Base-by-base conservation (phyloP, 2,329 filamentous ascomycete genomes). In the Sporothrix dimorphospora region DNA sequence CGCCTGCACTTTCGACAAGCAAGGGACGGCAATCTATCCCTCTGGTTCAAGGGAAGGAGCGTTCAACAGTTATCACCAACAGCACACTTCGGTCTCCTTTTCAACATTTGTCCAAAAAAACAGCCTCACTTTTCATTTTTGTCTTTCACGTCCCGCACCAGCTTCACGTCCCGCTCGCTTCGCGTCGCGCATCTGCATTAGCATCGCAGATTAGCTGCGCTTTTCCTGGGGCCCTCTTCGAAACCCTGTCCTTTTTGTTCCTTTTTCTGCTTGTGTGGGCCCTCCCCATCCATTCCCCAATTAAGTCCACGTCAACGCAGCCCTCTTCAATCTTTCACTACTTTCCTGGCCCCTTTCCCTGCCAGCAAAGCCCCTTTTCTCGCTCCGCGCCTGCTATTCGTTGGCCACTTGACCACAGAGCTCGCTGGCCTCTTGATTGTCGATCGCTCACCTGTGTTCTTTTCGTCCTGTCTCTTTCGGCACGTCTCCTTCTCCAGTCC, bases 281-380 rank as follows among this genome's bases (percentile, higher is more conserved):
- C 55, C 42, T 59, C 12, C 30, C 53, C 42, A 24, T 51, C 45
- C 45, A 38, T 67, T 61, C 30, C 55, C 71, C 66, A 72, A 69
- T 69, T 65, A 69, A 59, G 57, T 70, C 71, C 71, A 72, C 71
- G 67, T 72, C 71, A 72, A 65, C 72, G 53, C 65, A 45, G 57
- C 24, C 12, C 16, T 67, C 63, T 49, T 19, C 61, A 34, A n/a
- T 34, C 24, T n/a, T 67, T 47, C 21, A 8, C 34, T 9, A 8
- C 61, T 68, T 55, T 59, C 38, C 30, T 61, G 30, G 67, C 34
- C 69, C 67, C 68, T 67, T 57, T 69, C 51, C 30, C 61, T 49
- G 51, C 66, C 47, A 40, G 21, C 51, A 49, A 47, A 70, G 47
- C 71, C 67, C 71, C 67, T 72, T 70, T 72, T 72, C 57, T 61